Evolutionary conservation across 371 early-diverging fungal genomes (phyloP), one percentile per base, ranked within the genome.

Genomic region (Mucor piriformis): DNA sequence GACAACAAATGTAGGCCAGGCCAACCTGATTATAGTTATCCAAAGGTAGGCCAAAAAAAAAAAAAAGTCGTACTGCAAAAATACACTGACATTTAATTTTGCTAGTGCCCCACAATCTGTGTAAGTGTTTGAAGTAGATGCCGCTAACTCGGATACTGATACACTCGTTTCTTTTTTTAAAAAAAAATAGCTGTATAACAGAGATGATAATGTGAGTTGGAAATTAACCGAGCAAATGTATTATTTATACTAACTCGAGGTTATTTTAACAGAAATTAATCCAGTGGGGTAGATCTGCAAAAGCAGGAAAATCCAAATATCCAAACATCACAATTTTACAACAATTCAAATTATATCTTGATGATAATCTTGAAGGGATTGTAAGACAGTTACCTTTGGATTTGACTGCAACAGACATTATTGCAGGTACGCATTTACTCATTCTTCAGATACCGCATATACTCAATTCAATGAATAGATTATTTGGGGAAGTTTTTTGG

Each of bases 321-420:
- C 13, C 50, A 37, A 50, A 64, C 42, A 37, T 61, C 18, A 46
- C 73, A 0, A 61, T 81, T 25, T 65, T 84, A 13, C 73, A 75
- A 21, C 83, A 79, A 50, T 84, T 79, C 66, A 84, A 82, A 57
- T 60, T 84, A 0, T 80, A 81, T 40, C 71, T 82, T 1, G 84
- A 82, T 55, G 84, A 84, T 34, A 66, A 68, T 27, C 52, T 79
- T 50, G 63, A 68, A 24, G 72, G 72, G 10, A 64, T 76, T 23
- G 54, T 85, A 16, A 63, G 61, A n/a, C 72, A 78, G 20, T 43
- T 81, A 23, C 85, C 85, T 3, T 64, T 76, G 16, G 74, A 75
- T 5, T 69, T 83, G 33, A 82, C 69, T 18, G 67, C 70, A 1
- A 70, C 81, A 18, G 54, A 66, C 7, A 70, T 83, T 7, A 82